These are phyloP conservation scores for Macrolepiota albuminosa DNA, from an alignment of 768 basidiomycete genomes.

Conservation along the genomic window DNA sequence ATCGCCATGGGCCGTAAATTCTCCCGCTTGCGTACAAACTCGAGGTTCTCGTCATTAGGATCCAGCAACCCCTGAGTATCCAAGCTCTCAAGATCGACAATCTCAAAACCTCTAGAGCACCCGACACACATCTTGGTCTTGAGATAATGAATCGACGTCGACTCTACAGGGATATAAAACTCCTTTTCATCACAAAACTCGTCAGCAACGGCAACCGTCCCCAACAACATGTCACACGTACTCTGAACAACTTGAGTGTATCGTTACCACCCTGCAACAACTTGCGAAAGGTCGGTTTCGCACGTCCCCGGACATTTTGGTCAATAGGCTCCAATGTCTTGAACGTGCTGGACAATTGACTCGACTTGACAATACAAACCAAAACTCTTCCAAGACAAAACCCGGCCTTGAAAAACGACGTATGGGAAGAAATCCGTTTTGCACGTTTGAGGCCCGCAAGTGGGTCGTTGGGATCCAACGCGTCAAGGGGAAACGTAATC, in stretches of 20 bases:
- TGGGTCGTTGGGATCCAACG: slow-evolving; percentile 86
- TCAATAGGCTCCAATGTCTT: slow-evolving; percentile 97
- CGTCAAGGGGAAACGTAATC: slow-evolving; percentile 92
- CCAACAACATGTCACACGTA: slow-evolving; percentile 25
- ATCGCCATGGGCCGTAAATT: slow-evolving; percentile 93
- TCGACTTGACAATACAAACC: slow-evolving; percentile 96
- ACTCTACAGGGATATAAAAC: slow-evolving; percentile 98
- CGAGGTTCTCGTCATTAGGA: slow-evolving; percentile 84
- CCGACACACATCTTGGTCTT: slow-evolving; percentile 98
- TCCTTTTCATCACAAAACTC: slow-evolving; percentile 48
- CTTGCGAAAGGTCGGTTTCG: slow-evolving; percentile 92
- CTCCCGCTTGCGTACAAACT: slow-evolving; percentile 89
- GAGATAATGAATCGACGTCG: slow-evolving; percentile 93
- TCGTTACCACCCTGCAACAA: slow-evolving; percentile 93
- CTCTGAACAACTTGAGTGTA: slow-evolving; percentile 87
- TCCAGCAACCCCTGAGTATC: slow-evolving; percentile 96
- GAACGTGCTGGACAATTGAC: slow-evolving; percentile 92
- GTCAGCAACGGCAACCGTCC: not conserved
- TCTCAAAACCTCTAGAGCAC: slow-evolving; percentile 96
- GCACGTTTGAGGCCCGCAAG: slow-evolving; percentile 89
- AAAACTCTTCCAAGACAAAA: slow-evolving; percentile 86
- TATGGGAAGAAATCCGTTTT: slow-evolving; percentile 93
- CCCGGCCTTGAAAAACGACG: slow-evolving; percentile 97
- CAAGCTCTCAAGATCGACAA: slow-evolving; percentile 94
- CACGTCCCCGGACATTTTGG: slow-evolving; percentile 70